Percentiles rank a stretch among this genome's conserved stretches.
Evolutionary conservation across 306 rosid genomes (phyloP).

Genomic region (Castanea sativa): DNA sequence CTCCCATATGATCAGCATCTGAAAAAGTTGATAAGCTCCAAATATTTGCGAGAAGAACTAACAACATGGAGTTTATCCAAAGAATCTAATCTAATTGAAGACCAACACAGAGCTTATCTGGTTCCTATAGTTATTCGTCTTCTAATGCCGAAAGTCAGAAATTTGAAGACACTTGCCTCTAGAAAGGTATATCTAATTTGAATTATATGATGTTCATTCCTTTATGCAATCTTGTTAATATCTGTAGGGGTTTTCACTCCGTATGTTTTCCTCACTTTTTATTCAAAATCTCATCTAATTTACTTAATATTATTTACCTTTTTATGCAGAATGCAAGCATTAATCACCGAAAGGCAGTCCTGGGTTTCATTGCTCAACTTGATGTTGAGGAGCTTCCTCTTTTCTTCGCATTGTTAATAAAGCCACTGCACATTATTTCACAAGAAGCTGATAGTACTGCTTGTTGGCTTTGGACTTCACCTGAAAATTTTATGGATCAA

Average conservation of each 20-base stretch:
- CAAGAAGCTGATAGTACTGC: conserved; percentile 51
- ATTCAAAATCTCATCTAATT: conserved; percentile 14
- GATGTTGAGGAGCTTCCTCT: conserved; percentile 81
- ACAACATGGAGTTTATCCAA: conserved; percentile 84
- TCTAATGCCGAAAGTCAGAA: conserved; percentile 86
- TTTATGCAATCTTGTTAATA: background rate
- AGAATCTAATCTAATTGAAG: conserved; percentile 63
- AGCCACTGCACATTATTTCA: conserved; percentile 65
- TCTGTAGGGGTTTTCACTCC: background rate
- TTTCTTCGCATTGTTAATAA: conserved; percentile 76
- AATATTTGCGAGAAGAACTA: conserved; percentile 75
- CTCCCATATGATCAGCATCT: conserved; percentile 65
- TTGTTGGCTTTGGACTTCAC: conserved; percentile 63
- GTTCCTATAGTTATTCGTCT: conserved; percentile 76
- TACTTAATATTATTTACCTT: conserved; percentile 2
- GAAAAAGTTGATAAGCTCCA: conserved; percentile 56
- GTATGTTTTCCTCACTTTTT: background rate
- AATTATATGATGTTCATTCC: conserved; percentile 3
- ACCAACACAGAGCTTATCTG: conserved; percentile 61
- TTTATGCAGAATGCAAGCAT: conserved; percentile 71
- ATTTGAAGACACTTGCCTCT: conserved; percentile 76
- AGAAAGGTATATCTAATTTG: conserved; percentile 57
- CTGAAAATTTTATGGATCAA: conserved; percentile 38
- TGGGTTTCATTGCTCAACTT: conserved; percentile 72
- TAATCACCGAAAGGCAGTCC: conserved; percentile 80